A percentile compares a stretch with the other conserved stretches of the same genome.
phyloP scores from a whole-genome alignment of 805 yeast genomes.

The Schwanniomyces occidentalis region DNA sequence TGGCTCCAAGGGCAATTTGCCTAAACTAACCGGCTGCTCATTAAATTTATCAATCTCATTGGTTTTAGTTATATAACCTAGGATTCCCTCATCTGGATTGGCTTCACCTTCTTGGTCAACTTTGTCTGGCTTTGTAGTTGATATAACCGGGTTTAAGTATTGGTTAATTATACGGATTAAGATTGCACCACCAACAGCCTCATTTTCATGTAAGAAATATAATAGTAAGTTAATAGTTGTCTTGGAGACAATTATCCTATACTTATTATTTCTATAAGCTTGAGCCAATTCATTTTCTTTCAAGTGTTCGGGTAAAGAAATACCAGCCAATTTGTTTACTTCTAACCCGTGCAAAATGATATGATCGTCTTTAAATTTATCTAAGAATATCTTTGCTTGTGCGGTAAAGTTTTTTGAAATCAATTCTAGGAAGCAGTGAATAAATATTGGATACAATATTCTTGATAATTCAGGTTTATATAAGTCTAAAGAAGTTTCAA shows the following conservation, averaged over 20 bases:
- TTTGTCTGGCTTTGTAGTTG: slow-evolving; percentile 42
- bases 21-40: slow-evolving; percentile 73
- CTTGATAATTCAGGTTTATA: slow-evolving; percentile 86
- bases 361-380: slow-evolving; percentile 73
- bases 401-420: slow-evolving; percentile 60
- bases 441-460: slow-evolving; percentile 87
- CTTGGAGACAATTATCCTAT: slow-evolving; percentile 71
- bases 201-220: slow-evolving; percentile 88
- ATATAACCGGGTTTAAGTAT: slow-evolving; percentile 59
- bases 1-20: slow-evolving; percentile 82
- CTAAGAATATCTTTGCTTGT: slow-evolving; percentile 74
- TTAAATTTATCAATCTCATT: slow-evolving; percentile 62
- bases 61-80: slow-evolving; percentile 40
- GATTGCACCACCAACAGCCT: slow-evolving; percentile 86
- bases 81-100: slow-evolving; percentile 54
- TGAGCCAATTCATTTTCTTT: slow-evolving; percentile 80
- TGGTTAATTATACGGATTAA: slow-evolving; percentile 85
- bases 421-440: slow-evolving; percentile 81
- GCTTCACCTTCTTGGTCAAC: slow-evolving; percentile 46
- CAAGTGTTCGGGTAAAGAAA: slow-evolving; percentile 78
- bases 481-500: slow-evolving; percentile 85
- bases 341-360: slow-evolving; percentile 75
- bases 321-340: slow-evolving; percentile 66
- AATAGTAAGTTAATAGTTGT: slow-evolving; percentile 82
- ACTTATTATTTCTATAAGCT: slow-evolving; percentile 70